phyloP scores from a whole-genome alignment of 208 protist species.

The Trypanosoma scelopori region DNA sequence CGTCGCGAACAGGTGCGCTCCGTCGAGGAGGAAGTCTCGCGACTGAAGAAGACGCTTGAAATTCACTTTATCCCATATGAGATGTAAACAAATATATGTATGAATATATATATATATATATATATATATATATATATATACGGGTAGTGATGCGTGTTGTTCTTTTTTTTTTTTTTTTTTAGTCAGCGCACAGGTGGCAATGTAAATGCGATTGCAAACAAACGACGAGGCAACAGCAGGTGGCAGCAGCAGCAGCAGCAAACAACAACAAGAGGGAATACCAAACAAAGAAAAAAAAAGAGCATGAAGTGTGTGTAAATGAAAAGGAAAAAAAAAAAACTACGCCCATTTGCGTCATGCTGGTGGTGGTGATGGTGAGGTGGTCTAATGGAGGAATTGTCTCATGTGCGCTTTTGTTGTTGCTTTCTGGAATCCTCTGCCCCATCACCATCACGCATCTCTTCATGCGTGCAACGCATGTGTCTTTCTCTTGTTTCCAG shows the following conservation, averaged over 20 bases:
- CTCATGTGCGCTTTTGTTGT: no score
- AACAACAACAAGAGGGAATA: conserved; percentile 16
- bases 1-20: conserved; percentile 40
- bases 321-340: conserved; percentile 18
- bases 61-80: conserved; percentile 61
- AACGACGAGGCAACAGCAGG: not conserved
- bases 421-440: no score
- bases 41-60: conserved; percentile 75
- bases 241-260: not conserved
- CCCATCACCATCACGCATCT: no score
- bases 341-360: no score
- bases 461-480: no score
- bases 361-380: no score
- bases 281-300: conserved; percentile 28
- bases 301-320: not conserved
- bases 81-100: conserved; percentile 26
- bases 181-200: not conserved
- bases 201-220: conserved; percentile 2
- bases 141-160: no score
- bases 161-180: no score
- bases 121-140: no score
- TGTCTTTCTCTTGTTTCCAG: not conserved
- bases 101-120: no score
- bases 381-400: no score
- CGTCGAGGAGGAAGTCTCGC: conserved; percentile 52